These are phyloP conservation scores for Fusarium nygamai DNA, from an alignment of 2,329 filamentous ascomycete genomes.

Conservation along the genomic window DNA sequence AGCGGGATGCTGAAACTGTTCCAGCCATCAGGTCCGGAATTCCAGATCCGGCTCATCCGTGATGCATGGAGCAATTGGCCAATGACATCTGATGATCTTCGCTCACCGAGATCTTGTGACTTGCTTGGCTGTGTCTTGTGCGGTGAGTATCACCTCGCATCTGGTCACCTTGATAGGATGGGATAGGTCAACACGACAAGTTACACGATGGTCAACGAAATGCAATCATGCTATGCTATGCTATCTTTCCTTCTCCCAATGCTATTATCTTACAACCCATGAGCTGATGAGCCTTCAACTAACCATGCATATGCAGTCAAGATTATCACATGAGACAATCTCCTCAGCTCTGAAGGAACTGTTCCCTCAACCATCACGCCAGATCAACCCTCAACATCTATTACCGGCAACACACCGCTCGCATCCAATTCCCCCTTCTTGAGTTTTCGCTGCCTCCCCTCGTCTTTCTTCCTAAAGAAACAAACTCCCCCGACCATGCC, in stretches of 20 bases:
- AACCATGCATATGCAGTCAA: not conserved
- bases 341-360: not conserved
- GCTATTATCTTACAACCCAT: constrained; percentile 6
- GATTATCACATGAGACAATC: constrained; percentile 2
- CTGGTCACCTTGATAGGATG: not conserved
- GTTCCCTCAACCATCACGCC: constrained; percentile 13
- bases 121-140: constrained; percentile 13
- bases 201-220: not conserved
- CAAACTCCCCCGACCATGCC: constrained; percentile 23
- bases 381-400: constrained; percentile 5
- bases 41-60: constrained; percentile 43
- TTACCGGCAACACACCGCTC: constrained; percentile 11
- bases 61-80: constrained; percentile 33
- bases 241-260: not conserved
- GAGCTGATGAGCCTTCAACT: constrained; percentile 2
- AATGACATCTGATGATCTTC: constrained; percentile 19
- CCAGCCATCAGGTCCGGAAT: constrained; percentile 43
- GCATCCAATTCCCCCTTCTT: constrained; percentile 4
- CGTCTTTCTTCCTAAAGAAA: too few species aligned
- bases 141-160: constrained; percentile 17
- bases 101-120: constrained; percentile 34
- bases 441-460: constrained; percentile 1
- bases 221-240: not conserved
- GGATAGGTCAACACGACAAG: not conserved
- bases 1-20: constrained; percentile 30